A percentile compares a stretch with the other conserved stretches of the same genome.
Evolutionary conservation across 2,329 filamentous ascomycete genomes (phyloP).

Genomic region (Dothistroma pini): DNA sequence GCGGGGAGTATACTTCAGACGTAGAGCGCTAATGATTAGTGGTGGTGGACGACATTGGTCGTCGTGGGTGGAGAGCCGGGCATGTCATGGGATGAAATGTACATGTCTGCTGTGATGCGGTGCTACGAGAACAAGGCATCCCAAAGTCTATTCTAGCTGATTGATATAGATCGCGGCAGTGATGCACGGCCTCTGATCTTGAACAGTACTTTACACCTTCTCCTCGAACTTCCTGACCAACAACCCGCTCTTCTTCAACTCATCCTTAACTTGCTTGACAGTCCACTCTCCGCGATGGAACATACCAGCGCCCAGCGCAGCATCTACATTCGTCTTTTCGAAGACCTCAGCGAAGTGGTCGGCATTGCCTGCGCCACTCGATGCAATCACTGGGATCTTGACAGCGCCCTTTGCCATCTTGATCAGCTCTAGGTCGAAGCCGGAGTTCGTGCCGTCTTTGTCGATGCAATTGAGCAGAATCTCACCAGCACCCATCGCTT

Average conservation of each 20-base stretch:
- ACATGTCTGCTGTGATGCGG: no score
- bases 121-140: neutral
- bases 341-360: slow-evolving; percentile 91
- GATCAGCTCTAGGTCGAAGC: slow-evolving; percentile 92
- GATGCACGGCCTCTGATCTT: no score
- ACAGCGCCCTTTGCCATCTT: slow-evolving; percentile 80
- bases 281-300: slow-evolving; percentile 96
- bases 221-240: slow-evolving; percentile 76
- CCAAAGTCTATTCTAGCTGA: neutral
- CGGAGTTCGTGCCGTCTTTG: slow-evolving; percentile 88
- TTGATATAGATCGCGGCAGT: no score
- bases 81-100: no score
- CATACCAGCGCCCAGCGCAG: slow-evolving; percentile 92
- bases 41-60: neutral
- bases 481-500: slow-evolving; percentile 94
- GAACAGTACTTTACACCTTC: slow-evolving; percentile 31
- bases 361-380: slow-evolving; percentile 84
- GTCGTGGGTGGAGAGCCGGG: no score
- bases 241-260: slow-evolving; percentile 66
- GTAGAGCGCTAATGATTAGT: neutral
- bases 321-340: slow-evolving; percentile 77
- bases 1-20: slow-evolving; percentile 23
- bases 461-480: slow-evolving; percentile 97
- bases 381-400: slow-evolving; percentile 91
- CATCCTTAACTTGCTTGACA: slow-evolving; percentile 87